phyloP scores from a whole-genome alignment of 2,329 filamentous ascomycete species.

The Rhynchosporium secalis region DNA sequence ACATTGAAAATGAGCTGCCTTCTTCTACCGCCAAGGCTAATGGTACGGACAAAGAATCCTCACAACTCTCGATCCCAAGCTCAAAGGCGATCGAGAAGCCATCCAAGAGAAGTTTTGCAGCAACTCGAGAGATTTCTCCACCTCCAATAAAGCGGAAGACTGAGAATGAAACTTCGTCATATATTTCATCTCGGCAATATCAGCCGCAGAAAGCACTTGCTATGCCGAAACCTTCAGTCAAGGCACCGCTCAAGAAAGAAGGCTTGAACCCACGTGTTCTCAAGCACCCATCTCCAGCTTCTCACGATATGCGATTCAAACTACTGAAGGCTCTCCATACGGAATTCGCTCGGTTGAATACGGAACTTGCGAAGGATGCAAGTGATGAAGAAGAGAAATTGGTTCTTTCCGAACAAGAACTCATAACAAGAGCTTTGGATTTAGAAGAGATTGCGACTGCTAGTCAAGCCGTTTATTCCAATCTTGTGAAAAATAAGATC shows the following conservation, averaged over 20 bases:
- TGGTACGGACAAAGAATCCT: not conserved
- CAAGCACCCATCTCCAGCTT: slow-evolving; percentile 55
- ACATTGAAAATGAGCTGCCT: slow-evolving; percentile 17
- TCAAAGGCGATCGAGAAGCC: slow-evolving; percentile 11
- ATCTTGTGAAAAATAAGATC: slow-evolving; percentile 81
- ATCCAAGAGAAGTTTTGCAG: slow-evolving; percentile 18
- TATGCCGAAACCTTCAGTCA: slow-evolving; percentile 21
- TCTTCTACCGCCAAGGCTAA: not conserved
- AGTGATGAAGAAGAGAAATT: slow-evolving; percentile 54
- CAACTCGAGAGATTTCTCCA: slow-evolving; percentile 32
- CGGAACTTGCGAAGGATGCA: slow-evolving; percentile 54
- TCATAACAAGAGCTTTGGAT: slow-evolving; percentile 69
- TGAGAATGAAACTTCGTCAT: slow-evolving; percentile 13
- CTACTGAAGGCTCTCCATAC: slow-evolving; percentile 64
- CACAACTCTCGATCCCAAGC: not conserved
- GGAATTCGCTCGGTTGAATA: slow-evolving; percentile 67
- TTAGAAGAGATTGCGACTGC: slow-evolving; percentile 78
- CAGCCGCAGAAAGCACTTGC: slow-evolving; percentile 6
- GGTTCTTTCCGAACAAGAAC: slow-evolving; percentile 61
- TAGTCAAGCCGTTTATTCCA: slow-evolving; percentile 72
- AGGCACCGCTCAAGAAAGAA: slow-evolving; percentile 45
- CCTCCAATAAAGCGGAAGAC: slow-evolving; percentile 34
- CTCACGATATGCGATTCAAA: slow-evolving; percentile 55
- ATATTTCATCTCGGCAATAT: not conserved
- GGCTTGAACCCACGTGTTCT: slow-evolving; percentile 68